These are phyloP conservation scores for Halenospora varia DNA, from an alignment of 495 filamentous ascomycete genomes.

Conservation along the genomic window DNA sequence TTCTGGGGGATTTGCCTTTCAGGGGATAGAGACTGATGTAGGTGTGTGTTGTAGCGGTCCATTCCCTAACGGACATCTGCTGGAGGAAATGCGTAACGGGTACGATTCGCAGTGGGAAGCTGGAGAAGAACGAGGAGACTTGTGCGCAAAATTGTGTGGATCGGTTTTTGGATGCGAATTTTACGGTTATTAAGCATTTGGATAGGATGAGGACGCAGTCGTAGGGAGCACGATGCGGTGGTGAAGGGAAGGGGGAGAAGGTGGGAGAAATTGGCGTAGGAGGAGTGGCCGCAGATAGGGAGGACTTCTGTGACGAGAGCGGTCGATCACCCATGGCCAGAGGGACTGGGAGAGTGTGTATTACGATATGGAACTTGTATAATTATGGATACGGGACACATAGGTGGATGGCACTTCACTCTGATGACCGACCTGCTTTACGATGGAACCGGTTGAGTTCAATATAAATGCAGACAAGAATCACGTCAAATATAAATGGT, in stretches of 20 bases:
- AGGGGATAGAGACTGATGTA: too few relatives aligned
- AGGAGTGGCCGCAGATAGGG: background rate
- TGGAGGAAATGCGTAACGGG: slow-evolving; percentile 83
- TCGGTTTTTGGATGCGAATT: slow-evolving; percentile 85
- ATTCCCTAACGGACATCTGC: slow-evolving; percentile 82
- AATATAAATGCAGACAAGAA: too few relatives aligned
- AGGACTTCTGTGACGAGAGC: too few relatives aligned
- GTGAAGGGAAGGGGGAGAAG: background rate
- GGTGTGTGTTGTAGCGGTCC: slow-evolving; percentile 55
- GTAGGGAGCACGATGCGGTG: background rate
- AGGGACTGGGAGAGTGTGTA: background rate
- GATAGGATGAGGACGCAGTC: slow-evolving; percentile 52
- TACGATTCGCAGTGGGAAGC: slow-evolving; percentile 56
- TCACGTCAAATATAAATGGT: too few relatives aligned
- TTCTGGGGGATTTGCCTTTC: too few relatives aligned
- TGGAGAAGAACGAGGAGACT: slow-evolving; percentile 71
- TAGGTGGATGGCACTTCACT: slow-evolving; percentile 11
- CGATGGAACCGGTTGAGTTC: too few relatives aligned
- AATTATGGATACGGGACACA: background rate
- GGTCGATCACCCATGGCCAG: background rate
- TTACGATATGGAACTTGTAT: slow-evolving; percentile 1
- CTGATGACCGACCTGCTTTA: slow-evolving; percentile 2
- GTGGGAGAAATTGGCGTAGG: background rate
- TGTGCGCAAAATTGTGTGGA: slow-evolving; percentile 92
- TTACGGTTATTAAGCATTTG: slow-evolving; percentile 75